Base-by-base conservation (phyloP, 2,329 filamentous ascomycete genomes). In the Diaporthe sp. region DNA sequence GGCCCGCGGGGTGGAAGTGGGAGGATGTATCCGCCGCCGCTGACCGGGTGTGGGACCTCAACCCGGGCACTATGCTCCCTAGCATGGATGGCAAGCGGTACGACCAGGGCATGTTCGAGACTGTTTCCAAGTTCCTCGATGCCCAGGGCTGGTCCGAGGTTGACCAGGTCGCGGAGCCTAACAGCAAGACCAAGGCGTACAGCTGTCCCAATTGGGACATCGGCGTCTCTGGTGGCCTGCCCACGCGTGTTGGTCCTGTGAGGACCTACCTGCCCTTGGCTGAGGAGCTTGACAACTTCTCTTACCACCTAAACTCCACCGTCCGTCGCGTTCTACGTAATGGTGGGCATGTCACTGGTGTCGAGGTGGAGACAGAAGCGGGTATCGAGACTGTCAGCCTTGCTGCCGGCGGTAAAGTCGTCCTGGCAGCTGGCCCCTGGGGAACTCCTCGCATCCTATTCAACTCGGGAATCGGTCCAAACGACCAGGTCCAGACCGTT, bases 1-100 rank as follows among this genome's bases (percentile, higher is more conserved):
- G 80, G 80, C 81, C 81, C 1, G 74, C 76, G 22, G 81, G 80
- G 39, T 82, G 81, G 81, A 79, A 78, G 71, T 80, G 79, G 72
- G 73, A 75, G 6, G 81, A 82, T 12, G 75, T 82, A 42, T 70
- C 75, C 4, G 73, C 75, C 1, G 80, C 81, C 22, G 77, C 81
- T 12, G 78, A 78, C 25, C 78, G 79, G 2, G 75, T 82, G 13
- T 82, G 79, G 61, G 75, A 77, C 39, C 75, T 79, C 22, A 81
- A 80, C 72, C 79, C 80, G 0, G 79, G 79, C 9, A 80, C 80
- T 42, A 78, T 76, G 2, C 53, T 73, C 31, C 78, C 81, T 4
- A 81, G 80, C 2, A 63, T 74, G 13, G 81, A 82, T 47, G 80
- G 80, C 20, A 70, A 76, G 68, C 58, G 57, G 3, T 78, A 77